Conservation (phyloP, 1,284 basidiomycete species). For the Austroboletus niveus region DNA sequence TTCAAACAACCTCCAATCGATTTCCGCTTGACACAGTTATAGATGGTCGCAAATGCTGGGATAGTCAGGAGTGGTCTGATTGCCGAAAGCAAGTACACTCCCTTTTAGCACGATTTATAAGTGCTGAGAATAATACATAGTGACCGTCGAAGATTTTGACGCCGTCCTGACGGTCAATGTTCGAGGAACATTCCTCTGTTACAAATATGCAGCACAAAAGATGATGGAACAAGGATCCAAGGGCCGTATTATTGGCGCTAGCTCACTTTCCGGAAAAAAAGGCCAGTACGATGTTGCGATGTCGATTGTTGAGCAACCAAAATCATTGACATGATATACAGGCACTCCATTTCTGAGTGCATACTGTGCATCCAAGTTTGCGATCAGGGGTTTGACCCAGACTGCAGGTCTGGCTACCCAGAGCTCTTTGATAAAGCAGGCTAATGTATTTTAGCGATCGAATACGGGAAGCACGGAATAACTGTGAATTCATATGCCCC, state of each 20-base stretch:
- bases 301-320: too few species aligned
- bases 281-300: conserved; percentile 11
- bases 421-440: neutral
- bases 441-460: conserved; percentile 29
- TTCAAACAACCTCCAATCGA: too few species aligned
- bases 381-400: conserved; percentile 34
- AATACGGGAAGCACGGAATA: conserved; percentile 42
- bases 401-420: conserved; percentile 16
- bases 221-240: conserved; percentile 39
- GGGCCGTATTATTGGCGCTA: conserved; percentile 40
- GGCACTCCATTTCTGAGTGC: conserved; percentile 12
- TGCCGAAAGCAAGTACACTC: conserved; percentile 22
- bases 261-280: conserved; percentile 36
- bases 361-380: conserved; percentile 35
- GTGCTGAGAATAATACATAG: conserved; percentile 11
- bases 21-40: too few species aligned
- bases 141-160: conserved; percentile 25
- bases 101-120: neutral
- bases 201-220: conserved; percentile 37
- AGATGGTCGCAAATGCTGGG: conserved; percentile 43
- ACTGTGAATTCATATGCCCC: conserved; percentile 56
- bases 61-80: conserved; percentile 25
- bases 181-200: conserved; percentile 37
- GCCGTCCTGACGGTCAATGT: conserved; percentile 32
- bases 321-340: too few species aligned